Conservation (phyloP, 768 basidiomycete species). For the Aureoboletus auriporus region DNA sequence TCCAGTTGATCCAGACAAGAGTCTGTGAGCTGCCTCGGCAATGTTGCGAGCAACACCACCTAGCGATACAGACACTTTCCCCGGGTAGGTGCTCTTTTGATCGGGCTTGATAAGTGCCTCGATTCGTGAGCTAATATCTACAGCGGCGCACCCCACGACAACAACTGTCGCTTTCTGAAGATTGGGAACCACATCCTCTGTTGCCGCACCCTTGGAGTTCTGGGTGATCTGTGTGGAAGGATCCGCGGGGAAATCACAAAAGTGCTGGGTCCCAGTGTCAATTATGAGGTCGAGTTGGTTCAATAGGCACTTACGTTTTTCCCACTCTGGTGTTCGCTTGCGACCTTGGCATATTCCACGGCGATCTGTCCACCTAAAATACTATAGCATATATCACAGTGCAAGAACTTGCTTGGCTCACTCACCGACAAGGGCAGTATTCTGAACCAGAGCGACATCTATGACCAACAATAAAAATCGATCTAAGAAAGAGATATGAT, state of each 20-base stretch:
- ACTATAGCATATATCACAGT: not conserved
- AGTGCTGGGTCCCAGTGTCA: slow-evolving; percentile 8
- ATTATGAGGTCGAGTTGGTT: not conserved
- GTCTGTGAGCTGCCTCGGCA: slow-evolving; percentile 81
- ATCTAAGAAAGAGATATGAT: not conserved
- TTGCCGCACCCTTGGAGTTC: not conserved
- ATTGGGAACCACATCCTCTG: slow-evolving; percentile 3
- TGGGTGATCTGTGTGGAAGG: not conserved
- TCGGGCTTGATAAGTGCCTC: slow-evolving; percentile 28
- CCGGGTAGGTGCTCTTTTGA: slow-evolving; percentile 77
- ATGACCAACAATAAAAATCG: slow-evolving; percentile 13
- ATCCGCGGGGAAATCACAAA: not conserved
- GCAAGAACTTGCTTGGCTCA: slow-evolving; percentile 6
- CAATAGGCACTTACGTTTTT: slow-evolving; percentile 13
- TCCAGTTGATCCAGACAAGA: slow-evolving; percentile 36
- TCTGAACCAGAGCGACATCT: slow-evolving; percentile 88
- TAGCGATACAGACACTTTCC: slow-evolving; percentile 62
- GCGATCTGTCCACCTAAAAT: slow-evolving; percentile 72
- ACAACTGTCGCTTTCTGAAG: slow-evolving; percentile 45
- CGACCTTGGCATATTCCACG: slow-evolving; percentile 61
- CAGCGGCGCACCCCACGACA: slow-evolving; percentile 82
- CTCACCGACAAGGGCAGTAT: slow-evolving; percentile 80
- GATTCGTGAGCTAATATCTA: slow-evolving; percentile 76
- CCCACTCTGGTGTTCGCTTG: slow-evolving; percentile 13
- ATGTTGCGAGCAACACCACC: slow-evolving; percentile 97